Evolutionary conservation across 352 stramenopile species (phyloP), one percentile per base, ranked within the genome.

Genomic region (Globisporangium cystogenes): DNA sequence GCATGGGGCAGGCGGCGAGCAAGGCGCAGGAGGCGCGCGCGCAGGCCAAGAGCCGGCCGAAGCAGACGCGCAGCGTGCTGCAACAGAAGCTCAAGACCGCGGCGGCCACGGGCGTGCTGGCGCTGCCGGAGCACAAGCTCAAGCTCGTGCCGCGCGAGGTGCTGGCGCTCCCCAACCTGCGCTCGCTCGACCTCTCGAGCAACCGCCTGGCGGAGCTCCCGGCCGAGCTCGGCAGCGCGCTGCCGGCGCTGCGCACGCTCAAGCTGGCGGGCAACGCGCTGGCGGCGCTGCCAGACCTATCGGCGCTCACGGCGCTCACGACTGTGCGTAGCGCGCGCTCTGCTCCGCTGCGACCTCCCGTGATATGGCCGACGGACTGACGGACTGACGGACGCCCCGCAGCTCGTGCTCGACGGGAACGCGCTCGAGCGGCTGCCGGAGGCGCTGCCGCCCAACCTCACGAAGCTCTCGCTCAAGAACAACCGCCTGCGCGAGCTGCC

Each of bases 351-450:
- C 36, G 29, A 14, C 16, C 29, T 40, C 12, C 21, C 31, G 51
- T n/a, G 27, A 3, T 39, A 33, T 16, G 35, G 48, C 18, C 35
- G 31, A 51, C 36, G 46, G 4, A 31, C 23, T 21, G 3, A 15
- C 29, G n/a, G n/a, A 29, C 26, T 29, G 5, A 29, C 26, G 3
- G 26, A 6, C 3, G 2, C 15, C 23, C 35, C 18, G 6, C 44
- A 92, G 82, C 59, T 94, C 16, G 70, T 93, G 21, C 55, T 90
- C 36, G 84, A 94, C 41, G 67, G 72, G 27, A 94, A 94, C 41
- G 53, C 71, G n/a, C 62, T 94, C 18, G 51, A 70, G 31, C 70
- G 70, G n/a, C 55, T 93, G 18, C 70, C 74, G 1, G 37, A 76
- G 27, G 58, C 67, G 1, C 61, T 94, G 14, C 82, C 84, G 4